Percentiles rank a stretch among this genome's conserved stretches.
Evolutionary conservation across 768 basidiomycete genomes (phyloP).

Genomic region (Candolleomyces efflorescens): DNA sequence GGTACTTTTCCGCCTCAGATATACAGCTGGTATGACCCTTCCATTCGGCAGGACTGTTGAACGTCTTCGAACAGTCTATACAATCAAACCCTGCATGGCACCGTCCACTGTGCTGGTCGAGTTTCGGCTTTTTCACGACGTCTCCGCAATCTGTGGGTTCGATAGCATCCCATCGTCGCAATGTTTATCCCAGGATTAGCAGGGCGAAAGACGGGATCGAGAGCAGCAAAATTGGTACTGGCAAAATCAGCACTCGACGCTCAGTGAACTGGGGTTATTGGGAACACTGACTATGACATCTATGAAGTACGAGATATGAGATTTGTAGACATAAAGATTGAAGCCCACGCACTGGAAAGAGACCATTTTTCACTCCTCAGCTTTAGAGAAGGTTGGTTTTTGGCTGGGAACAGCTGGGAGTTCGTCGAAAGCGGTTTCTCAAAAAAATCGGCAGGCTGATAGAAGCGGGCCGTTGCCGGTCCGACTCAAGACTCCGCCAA

Average conservation of each 20-base stretch:
- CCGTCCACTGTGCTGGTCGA: constrained; percentile 68
- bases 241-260: constrained; percentile 1
- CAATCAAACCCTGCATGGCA: constrained; percentile 74
- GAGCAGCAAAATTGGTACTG: not conserved
- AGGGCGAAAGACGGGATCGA: not conserved
- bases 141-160: constrained; percentile 63
- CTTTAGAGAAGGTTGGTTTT: too few species aligned
- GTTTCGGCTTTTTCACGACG: constrained; percentile 90
- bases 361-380: constrained; percentile 27
- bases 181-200: not conserved
- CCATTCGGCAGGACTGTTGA: constrained; percentile 70
- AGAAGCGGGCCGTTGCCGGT: too few species aligned
- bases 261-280: not conserved
- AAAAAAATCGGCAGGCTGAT: not conserved
- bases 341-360: constrained; percentile 24
- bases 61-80: constrained; percentile 86
- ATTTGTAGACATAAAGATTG: not conserved
- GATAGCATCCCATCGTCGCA: not conserved
- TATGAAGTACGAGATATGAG: constrained; percentile 20
- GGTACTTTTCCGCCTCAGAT: constrained; percentile 90
- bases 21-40: constrained; percentile 83
- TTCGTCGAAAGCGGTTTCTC: not conserved
- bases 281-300: constrained; percentile 63
- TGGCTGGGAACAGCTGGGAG: too few species aligned
- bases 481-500: too few species aligned